phyloP scores from a whole-genome alignment of 164 flowering plant genomes.

The Magnolia kwangsiensis region DNA sequence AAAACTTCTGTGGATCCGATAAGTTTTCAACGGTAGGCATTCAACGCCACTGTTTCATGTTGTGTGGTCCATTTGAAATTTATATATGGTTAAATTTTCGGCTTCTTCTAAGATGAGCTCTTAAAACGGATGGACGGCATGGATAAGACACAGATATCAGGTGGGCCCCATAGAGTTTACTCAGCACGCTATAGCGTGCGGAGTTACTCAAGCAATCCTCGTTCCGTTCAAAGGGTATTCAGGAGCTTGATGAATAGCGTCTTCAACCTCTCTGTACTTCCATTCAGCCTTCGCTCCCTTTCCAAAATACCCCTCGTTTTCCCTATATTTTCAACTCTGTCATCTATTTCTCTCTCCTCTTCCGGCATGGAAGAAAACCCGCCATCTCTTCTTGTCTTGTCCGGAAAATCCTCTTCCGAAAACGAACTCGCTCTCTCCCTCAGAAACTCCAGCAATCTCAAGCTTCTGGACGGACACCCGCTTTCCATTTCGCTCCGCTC shows the following conservation, averaged over 20 bases:
- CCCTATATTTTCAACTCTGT: not conserved
- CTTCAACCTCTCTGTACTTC: not conserved
- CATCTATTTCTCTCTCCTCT: not conserved
- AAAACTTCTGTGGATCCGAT: too few relatives aligned
- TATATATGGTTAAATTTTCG: too few relatives aligned
- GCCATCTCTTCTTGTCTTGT: conserved; percentile 33
- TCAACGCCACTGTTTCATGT: too few relatives aligned
- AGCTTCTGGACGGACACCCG: conserved; percentile 43
- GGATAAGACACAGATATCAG: too few relatives aligned
- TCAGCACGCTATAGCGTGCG: too few relatives aligned
- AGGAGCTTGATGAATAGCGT: not conserved
- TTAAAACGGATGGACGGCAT: too few relatives aligned
- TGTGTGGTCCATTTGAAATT: too few relatives aligned
- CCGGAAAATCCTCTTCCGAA: conserved; percentile 63
- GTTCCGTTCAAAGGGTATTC: too few relatives aligned
- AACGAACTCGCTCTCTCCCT: conserved; percentile 46
- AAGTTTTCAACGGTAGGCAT: too few relatives aligned
- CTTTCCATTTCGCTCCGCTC: conserved; percentile 34
- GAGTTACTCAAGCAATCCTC: too few relatives aligned
- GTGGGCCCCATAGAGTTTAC: too few relatives aligned
- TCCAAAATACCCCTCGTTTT: not conserved
- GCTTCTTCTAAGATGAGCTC: too few relatives aligned
- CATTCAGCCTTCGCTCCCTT: not conserved
- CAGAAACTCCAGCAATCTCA: conserved; percentile 34
- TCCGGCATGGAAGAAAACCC: conserved; percentile 30